phyloP scores from a whole-genome alignment of 352 stramenopile species.

The Blastocystis hominis region DNA sequence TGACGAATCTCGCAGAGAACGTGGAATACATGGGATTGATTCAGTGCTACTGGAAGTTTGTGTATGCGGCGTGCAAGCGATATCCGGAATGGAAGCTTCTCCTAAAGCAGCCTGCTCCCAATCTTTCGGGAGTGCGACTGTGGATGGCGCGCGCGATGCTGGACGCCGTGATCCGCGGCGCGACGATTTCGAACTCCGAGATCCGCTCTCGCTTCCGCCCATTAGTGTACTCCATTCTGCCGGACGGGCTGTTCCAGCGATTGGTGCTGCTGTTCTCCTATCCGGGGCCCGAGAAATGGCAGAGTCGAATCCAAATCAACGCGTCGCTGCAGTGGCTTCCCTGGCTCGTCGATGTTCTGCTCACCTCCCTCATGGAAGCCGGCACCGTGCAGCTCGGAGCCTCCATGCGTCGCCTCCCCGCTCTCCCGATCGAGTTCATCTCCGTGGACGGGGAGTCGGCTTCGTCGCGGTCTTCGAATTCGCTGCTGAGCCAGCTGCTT shows the following conservation, averaged over 20 bases:
- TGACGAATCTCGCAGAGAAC: neutral
- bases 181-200: neutral
- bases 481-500: neutral
- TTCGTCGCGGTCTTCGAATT: neutral
- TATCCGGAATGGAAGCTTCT: neutral
- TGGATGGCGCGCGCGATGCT: neutral
- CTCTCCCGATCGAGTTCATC: neutral
- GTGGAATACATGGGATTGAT: neutral
- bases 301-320: neutral
- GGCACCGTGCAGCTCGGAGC: neutral
- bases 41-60: neutral
- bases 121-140: neutral
- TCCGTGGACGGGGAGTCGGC: neutral
- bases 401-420: neutral
- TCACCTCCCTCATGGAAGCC: neutral
- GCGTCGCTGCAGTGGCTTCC: conserved; percentile 8
- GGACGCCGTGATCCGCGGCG: neutral
- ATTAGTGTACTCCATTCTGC: neutral
- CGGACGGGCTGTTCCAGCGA: neutral
- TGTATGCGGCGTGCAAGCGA: neutral
- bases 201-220: neutral
- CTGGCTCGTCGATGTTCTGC: neutral
- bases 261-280: neutral
- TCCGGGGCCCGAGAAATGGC: neutral
- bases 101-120: neutral